These are phyloP conservation scores for Coccomyxa sp. DNA, from an alignment of 139 green algal species.

Conservation along the genomic window DNA sequence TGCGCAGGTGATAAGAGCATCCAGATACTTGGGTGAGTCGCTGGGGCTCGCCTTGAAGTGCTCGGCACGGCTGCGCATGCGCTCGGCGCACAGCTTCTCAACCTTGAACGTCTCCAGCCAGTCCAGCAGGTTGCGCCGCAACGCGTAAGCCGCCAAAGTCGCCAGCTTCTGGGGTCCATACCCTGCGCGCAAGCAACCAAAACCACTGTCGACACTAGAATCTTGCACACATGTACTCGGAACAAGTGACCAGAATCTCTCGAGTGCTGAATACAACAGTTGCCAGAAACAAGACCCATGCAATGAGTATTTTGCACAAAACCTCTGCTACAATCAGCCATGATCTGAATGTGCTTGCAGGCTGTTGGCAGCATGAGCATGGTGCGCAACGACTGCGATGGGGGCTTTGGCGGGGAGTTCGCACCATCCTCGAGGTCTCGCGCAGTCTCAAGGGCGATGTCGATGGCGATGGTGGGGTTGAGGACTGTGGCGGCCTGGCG, in stretches of 20 bases:
- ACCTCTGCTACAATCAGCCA: too few species aligned
- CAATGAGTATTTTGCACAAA: too few species aligned
- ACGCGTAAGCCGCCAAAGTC: constrained; percentile 34
- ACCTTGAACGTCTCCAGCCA: constrained; percentile 42
- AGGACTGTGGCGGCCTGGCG: constrained; percentile 27
- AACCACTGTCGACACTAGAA: neutral
- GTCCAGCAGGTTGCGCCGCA: constrained; percentile 41
- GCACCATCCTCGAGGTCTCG: constrained; percentile 19
- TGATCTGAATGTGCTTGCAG: too few species aligned
- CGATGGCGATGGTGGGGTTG: constrained; percentile 46
- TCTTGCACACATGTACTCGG: neutral
- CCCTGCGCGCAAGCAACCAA: constrained; percentile 8
- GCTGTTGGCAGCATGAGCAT: too few species aligned
- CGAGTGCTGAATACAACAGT: neutral
- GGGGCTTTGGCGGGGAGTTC: neutral
- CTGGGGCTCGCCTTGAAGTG: too few species aligned
- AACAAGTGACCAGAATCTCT: too few species aligned
- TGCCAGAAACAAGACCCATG: neutral
- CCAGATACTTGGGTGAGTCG: too few species aligned
- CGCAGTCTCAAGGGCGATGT: constrained; percentile 35
- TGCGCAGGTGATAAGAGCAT: too few species aligned
- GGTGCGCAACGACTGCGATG: too few species aligned
- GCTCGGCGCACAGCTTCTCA: constrained; percentile 7
- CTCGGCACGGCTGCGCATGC: neutral
- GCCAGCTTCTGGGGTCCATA: constrained; percentile 46